These are phyloP conservation scores for Carex sylvatica DNA, from an alignment of 202 grass and related monocot species.

Conservation along the genomic window DNA sequence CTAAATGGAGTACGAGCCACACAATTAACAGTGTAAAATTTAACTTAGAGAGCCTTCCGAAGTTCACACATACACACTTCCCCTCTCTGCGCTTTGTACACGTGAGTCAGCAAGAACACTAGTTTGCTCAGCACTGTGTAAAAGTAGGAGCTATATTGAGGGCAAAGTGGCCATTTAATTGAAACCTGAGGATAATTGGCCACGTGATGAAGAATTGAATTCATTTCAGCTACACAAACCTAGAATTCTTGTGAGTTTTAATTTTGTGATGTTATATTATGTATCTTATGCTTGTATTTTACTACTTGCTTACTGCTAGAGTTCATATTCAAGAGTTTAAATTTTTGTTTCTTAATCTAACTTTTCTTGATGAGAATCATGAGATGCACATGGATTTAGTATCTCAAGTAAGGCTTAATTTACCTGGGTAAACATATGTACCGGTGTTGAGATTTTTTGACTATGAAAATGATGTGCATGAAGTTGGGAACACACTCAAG, in stretches of 20 bases:
- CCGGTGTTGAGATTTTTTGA: constrained; percentile 13
- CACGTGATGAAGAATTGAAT: neutral
- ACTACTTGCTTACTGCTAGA: neutral
- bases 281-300: neutral
- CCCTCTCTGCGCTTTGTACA: neutral
- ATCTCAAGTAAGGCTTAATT: neutral
- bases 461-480: constrained; percentile 45
- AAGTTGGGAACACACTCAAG: constrained; percentile 63
- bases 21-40: too few relatives aligned
- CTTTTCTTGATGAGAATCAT: neutral
- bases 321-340: neutral
- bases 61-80: neutral
- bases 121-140: constrained; percentile 8
- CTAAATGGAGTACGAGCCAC: too few relatives aligned
- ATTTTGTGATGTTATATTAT: too few relatives aligned
- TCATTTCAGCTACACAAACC: neutral
- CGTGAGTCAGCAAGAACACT: neutral
- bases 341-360: neutral
- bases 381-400: neutral
- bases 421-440: neutral
- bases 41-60: neutral
- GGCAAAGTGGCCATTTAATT: neutral
- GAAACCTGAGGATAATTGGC: neutral
- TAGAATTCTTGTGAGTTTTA: neutral
- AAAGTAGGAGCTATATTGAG: neutral